Percentiles rank a stretch among this genome's conserved stretches.
These are phyloP conservation scores for Aspergillus persii DNA, from an alignment of 2,329 filamentous ascomycete species.

Conservation along the genomic window DNA sequence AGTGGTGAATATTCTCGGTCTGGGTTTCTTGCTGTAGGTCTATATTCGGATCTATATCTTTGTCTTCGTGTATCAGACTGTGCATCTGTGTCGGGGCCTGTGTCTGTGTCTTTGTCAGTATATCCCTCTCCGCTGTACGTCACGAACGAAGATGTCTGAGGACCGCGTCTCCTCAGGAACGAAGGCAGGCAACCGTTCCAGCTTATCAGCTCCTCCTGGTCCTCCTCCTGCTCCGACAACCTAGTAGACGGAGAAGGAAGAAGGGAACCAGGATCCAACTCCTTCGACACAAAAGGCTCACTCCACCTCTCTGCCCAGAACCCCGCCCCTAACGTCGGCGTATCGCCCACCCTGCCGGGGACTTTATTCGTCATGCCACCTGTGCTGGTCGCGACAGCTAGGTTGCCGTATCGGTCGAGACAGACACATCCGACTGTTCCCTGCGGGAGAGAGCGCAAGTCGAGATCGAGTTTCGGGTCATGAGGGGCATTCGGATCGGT, in stretches of 20 bases:
- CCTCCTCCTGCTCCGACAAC: no score
- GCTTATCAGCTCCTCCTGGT: background rate
- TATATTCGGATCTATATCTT: no score
- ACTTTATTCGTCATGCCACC: slow-evolving; percentile 88
- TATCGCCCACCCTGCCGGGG: slow-evolving; percentile 81
- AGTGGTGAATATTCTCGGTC: background rate
- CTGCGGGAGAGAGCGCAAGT: slow-evolving; percentile 52
- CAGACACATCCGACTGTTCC: slow-evolving; percentile 83
- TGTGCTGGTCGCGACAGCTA: slow-evolving; percentile 65
- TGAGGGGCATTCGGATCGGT: no score
- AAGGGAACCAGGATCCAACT: background rate
- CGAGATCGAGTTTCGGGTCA: background rate
- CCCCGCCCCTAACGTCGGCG: slow-evolving; percentile 76
- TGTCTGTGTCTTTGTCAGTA: background rate
- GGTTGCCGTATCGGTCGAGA: slow-evolving; percentile 69
- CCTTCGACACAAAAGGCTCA: background rate
- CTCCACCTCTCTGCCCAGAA: slow-evolving; percentile 89
- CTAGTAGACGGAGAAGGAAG: no score
- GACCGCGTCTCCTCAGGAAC: background rate
- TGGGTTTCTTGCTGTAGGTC: no score
- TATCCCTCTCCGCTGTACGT: background rate
- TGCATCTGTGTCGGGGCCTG: no score
- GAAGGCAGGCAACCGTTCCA: background rate
- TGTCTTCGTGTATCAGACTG: no score
- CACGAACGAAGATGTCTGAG: background rate